Evolutionary conservation across 768 basidiomycete species (phyloP), one percentile per base, ranked within the genome.

Genomic region (Lentinula guzmanii): DNA sequence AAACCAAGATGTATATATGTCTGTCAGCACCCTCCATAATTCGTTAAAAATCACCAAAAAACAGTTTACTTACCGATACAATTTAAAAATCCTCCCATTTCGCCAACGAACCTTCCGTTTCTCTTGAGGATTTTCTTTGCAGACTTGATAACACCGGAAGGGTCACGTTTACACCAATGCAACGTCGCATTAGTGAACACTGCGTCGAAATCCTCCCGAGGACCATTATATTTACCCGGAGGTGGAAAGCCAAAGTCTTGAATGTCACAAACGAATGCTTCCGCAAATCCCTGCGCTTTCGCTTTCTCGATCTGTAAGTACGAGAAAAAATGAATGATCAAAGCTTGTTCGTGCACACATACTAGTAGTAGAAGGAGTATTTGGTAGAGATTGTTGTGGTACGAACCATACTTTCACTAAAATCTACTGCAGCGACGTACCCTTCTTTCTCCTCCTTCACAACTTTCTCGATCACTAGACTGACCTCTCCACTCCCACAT

Each of bases 151-250:
- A 93, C 91, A 1, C 82, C 85, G 1, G 67, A 70, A 0, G 93
- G 93, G 65, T 88, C 77, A 4, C 75, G 74, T 70, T 91, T 93
- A 73, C 91, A 94, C 93, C 92, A 95, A 67, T 95, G 93, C 63
- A 95, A 69, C 3, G 82, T 79, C 0, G 93, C 90, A 63, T 89
- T 92, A 58, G 86, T 87, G 75, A 95, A 95, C 2, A 89, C 87
- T 0, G 84, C 86, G 67, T 93, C 89, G 64, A 86, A 91, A 52
- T 76, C 75, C 31, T 72, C 74, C 7, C 74, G 74, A 28, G 66
- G 58, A 16, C 65, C 64, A 0, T 65, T 61, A 0, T 72, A 68
- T 53, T 75, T 71, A n/a, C 73, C 62, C 41, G 41, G 56, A 15
- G 65, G 51, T 0, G 78, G 77, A 7, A 80, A 65, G 24, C 70